phyloP scores from a whole-genome alignment of 2,329 filamentous ascomycete species.

The Venturia carpophila region DNA sequence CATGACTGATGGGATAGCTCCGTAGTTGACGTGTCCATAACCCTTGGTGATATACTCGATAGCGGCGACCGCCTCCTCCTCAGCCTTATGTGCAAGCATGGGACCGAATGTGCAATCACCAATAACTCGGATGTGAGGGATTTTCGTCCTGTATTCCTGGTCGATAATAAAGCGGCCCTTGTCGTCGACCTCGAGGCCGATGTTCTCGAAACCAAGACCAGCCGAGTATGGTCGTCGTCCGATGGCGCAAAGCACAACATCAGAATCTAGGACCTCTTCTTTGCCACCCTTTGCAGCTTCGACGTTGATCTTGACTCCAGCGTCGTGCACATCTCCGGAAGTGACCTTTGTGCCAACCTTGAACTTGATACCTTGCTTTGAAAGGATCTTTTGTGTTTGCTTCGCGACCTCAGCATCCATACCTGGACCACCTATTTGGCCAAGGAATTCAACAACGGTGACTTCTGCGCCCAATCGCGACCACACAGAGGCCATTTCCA shows the following conservation, averaged over 20 bases:
- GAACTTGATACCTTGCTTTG: constrained; percentile 97
- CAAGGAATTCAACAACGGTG: constrained; percentile 92
- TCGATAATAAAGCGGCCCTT: constrained; percentile 93
- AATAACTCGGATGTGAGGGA: constrained; percentile 92
- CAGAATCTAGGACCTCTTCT: constrained; percentile 81
- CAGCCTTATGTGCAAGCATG: constrained; percentile 99
- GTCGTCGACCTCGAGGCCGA: constrained; percentile 86
- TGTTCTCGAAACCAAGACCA: constrained; percentile 87
- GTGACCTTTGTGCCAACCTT: constrained; percentile 95
- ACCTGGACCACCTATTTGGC: constrained; percentile 92
- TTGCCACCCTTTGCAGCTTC: constrained; percentile 97
- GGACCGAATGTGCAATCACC: constrained; percentile 95
- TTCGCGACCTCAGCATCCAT: constrained; percentile 96
- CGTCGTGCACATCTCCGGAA: constrained; percentile 70
- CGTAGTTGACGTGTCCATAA: constrained; percentile 98
- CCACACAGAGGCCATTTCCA: constrained; percentile 99
- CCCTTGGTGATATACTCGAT: constrained; percentile 98
- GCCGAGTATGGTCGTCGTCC: constrained; percentile 90
- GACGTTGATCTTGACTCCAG: constrained; percentile 71
- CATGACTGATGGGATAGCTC: constrained; percentile 96
- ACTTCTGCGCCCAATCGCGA: constrained; percentile 88
- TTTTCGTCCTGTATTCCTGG: constrained; percentile 96
- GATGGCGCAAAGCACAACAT: constrained; percentile 94
- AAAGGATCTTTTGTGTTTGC: constrained; percentile 80
- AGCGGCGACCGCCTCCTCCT: constrained; percentile 92